A percentile compares a stretch with the other conserved stretches of the same genome.
These are phyloP conservation scores for Porpolomopsis calyptriformis DNA, from an alignment of 768 basidiomycete genomes.

Conservation along the genomic window DNA sequence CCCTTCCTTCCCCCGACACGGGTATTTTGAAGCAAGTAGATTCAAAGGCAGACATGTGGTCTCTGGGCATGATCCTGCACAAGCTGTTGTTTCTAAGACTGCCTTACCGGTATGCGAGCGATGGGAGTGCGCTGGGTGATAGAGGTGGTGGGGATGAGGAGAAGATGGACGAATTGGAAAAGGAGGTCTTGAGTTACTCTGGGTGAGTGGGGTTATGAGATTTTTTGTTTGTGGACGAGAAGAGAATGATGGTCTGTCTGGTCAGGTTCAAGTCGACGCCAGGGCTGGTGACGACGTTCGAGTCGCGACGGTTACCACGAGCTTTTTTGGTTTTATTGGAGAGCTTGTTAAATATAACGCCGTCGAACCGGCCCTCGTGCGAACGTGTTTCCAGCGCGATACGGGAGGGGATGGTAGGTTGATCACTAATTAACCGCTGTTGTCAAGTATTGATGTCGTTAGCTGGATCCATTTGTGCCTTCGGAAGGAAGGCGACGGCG, in stretches of 20 bases:
- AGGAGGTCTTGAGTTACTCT: constrained; percentile 61
- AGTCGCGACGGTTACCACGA: constrained; percentile 60
- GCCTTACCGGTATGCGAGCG: constrained; percentile 68
- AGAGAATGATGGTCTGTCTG: neutral
- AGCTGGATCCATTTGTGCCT: neutral
- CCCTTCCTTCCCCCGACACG: constrained; percentile 55
- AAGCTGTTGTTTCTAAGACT: constrained; percentile 86
- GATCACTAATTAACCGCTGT: neutral
- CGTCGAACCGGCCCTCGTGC: constrained; percentile 55
- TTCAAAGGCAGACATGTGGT: constrained; percentile 95
- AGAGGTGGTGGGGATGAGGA: constrained; percentile 41
- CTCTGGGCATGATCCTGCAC: constrained; percentile 90
- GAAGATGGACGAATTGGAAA: constrained; percentile 59
- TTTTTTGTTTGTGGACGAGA: neutral
- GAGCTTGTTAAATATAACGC: constrained; percentile 51
- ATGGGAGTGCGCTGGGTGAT: constrained; percentile 35
- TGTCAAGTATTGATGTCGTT: neutral
- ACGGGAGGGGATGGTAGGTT: constrained; percentile 59
- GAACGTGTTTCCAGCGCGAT: constrained; percentile 64
- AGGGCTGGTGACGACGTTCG: constrained; percentile 44
- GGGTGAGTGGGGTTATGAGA: constrained; percentile 39
- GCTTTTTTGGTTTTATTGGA: constrained; percentile 66
- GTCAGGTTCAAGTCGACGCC: constrained; percentile 42
- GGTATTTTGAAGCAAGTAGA: constrained; percentile 63
- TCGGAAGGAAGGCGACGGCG: neutral